phyloP scores from a whole-genome alignment of 306 rosid genomes.

The Quercus dentata region DNA sequence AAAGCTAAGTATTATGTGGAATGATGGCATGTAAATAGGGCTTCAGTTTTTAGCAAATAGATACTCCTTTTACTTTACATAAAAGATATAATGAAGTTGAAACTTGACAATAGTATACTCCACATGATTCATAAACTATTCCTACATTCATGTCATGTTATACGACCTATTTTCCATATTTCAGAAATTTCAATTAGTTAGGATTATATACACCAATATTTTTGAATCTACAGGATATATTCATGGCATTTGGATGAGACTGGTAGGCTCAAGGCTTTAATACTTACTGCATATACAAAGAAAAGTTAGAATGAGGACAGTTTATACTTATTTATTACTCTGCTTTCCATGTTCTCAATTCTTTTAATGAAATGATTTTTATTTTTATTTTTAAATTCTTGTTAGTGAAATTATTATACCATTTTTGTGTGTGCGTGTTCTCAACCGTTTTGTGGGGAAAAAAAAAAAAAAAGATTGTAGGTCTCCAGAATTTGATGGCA shows the following conservation, averaged over 20 bases:
- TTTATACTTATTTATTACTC: neutral
- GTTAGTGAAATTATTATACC: neutral
- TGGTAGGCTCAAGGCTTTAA: neutral
- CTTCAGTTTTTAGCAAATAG: neutral
- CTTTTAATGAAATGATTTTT: neutral
- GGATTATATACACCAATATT: neutral
- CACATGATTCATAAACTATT: neutral
- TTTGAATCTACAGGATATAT: neutral
- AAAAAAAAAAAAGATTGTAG: constrained; percentile 25
- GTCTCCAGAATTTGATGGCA: constrained; percentile 21
- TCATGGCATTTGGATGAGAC: neutral
- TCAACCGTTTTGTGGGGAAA: neutral
- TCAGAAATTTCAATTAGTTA: neutral
- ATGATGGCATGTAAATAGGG: no score
- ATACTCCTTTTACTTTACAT: neutral
- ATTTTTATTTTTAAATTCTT: neutral
- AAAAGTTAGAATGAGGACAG: neutral
- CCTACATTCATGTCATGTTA: neutral
- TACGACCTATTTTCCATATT: neutral
- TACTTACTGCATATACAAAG: neutral
- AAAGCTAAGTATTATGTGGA: neutral
- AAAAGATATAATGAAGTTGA: neutral
- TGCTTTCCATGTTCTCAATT: neutral
- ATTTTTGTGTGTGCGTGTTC: neutral
- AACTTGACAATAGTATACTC: neutral